Percentiles rank a stretch among this genome's conserved stretches.
phyloP scores from a whole-genome alignment of 2,329 filamentous ascomycete species.

The Cryphonectria nitschkei region DNA sequence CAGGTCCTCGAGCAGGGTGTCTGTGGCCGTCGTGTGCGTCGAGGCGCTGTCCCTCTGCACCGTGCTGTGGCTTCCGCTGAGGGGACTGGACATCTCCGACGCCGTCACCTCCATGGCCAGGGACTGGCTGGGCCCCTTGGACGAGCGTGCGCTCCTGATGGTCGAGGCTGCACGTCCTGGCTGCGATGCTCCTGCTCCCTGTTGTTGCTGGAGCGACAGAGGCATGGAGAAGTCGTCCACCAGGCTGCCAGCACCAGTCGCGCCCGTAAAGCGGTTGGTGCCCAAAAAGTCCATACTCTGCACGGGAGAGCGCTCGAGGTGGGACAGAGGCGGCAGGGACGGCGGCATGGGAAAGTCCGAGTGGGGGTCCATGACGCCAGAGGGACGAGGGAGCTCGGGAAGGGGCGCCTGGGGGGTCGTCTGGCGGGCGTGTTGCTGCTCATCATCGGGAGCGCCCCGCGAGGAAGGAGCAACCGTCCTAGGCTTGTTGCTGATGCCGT shows the following conservation, averaged over 20 bases:
- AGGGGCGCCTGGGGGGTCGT: slow-evolving; percentile 27
- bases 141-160: slow-evolving; percentile 32
- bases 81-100: slow-evolving; percentile 27
- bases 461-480: slow-evolving; percentile 26
- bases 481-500: slow-evolving; percentile 1
- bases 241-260: slow-evolving; percentile 4
- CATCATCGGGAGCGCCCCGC: neutral
- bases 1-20: slow-evolving; percentile 41
- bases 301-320: slow-evolving; percentile 29
- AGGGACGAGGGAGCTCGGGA: slow-evolving; percentile 22
- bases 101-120: slow-evolving; percentile 23
- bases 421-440: neutral
- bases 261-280: slow-evolving; percentile 21
- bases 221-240: slow-evolving; percentile 10
- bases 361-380: slow-evolving; percentile 27
- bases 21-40: slow-evolving; percentile 38
- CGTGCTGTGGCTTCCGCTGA: slow-evolving; percentile 18
- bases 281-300: slow-evolving; percentile 27
- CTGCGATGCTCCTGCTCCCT: neutral
- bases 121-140: slow-evolving; percentile 25
- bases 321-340: slow-evolving; percentile 26
- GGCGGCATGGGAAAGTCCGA: slow-evolving; percentile 24
- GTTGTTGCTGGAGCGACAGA: neutral
- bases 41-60: slow-evolving; percentile 36
- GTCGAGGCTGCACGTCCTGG: slow-evolving; percentile 33